Evolutionary conservation across 345 rosid species (phyloP), one percentile per base, ranked within the genome.

Genomic region (Acer campestre): DNA sequence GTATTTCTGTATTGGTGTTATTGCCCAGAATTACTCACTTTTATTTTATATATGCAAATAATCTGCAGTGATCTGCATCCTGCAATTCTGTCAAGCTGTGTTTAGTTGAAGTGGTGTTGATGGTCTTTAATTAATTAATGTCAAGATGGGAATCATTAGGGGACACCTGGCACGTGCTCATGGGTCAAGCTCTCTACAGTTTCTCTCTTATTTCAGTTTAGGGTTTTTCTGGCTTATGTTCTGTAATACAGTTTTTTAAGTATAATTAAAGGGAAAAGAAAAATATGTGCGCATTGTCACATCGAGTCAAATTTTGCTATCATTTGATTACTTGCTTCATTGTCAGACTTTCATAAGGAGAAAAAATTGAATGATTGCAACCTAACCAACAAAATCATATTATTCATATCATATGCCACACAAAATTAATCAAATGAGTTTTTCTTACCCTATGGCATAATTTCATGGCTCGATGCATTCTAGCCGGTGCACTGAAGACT

Each of bases 141-240:
- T 74, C 61, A 46, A 62, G 42, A 14, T 16, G 59, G 18, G 59
- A 74, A 74, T 74, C 10, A 44, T 46, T 51, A 73, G 5, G 44
- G 10, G 12, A 63, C 18, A 27, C 25, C 10, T 46, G 77, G 18
- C 27, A 25, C 3, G 8, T 23, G 5, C 6, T 59, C 53, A 13
- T 40, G 40, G 35, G 14, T 1, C 10, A 42, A 61, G 23, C 27
- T 20, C 67, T 29, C 62, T 69, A 49, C 9, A 6, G 31, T 51
- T 29, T 70, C 27, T 29, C 48, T 2, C 3, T 20, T 20, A 42
- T 20, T 46, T 59, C 63, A 58, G 75, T 22, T 59, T 40, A 71
- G 27, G 38, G 67, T 12, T 61, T 59, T 61, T 59, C n/a, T 61
- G 10, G 67, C 63, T 11, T 55, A 1, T 31, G 61, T 8, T 1